Percentiles rank a stretch among this genome's conserved stretches.
These are phyloP conservation scores for Macadamia integrifolia DNA, from an alignment of 164 flowering plant species.

Conservation along the genomic window DNA sequence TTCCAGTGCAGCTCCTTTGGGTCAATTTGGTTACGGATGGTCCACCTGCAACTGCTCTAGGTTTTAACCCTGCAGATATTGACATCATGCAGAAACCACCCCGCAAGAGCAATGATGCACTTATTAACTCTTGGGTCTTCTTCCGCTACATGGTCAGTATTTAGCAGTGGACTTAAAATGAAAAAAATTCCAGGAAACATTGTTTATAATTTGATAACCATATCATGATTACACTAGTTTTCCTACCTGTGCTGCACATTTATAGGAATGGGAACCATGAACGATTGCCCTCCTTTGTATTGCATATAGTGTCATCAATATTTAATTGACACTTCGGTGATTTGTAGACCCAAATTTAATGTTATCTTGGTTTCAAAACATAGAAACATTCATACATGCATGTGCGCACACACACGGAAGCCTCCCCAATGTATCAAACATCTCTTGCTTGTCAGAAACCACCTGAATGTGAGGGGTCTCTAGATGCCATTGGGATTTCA, in stretches of 20 bases:
- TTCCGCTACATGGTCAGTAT: slow-evolving; percentile 74
- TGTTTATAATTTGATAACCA: too few species aligned
- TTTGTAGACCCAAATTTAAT: too few species aligned
- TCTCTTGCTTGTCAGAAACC: too few species aligned
- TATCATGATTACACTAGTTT: background rate
- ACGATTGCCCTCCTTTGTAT: background rate
- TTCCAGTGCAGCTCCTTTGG: slow-evolving; percentile 95
- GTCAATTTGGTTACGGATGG: slow-evolving; percentile 96
- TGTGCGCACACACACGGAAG: too few species aligned
- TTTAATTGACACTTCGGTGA: too few species aligned
- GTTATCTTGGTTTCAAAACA: too few species aligned
- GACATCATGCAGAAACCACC: slow-evolving; percentile 92
- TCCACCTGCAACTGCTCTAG: slow-evolving; percentile 96
- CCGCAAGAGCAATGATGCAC: slow-evolving; percentile 74
- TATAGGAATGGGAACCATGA: background rate
- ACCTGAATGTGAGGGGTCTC: too few species aligned
- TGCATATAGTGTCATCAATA: background rate
- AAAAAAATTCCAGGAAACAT: background rate
- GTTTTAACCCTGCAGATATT: slow-evolving; percentile 86
- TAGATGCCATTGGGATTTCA: too few species aligned
- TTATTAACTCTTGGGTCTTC: slow-evolving; percentile 74
- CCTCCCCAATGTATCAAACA: too few species aligned
- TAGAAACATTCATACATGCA: too few species aligned
- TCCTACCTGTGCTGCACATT: background rate
- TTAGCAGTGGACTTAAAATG: background rate